Conservation (phyloP, 2,329 filamentous ascomycete species). For the Ramularia endophylla region DNA sequence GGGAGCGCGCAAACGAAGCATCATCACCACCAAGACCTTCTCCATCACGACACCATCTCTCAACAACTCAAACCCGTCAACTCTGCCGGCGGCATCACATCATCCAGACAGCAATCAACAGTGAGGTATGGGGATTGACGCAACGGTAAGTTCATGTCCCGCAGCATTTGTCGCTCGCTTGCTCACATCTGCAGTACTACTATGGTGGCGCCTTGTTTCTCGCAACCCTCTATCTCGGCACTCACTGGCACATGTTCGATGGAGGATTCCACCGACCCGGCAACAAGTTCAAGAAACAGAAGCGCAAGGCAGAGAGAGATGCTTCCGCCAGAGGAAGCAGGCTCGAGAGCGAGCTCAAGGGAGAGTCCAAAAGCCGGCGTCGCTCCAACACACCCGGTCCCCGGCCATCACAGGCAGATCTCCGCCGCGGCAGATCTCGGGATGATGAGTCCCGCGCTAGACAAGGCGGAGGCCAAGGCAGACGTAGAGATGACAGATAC, state of each 20-base stretch:
- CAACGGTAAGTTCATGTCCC: background rate
- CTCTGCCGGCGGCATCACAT: too few relatives aligned
- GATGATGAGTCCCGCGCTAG: background rate
- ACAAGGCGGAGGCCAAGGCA: background rate
- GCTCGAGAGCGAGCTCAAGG: slow-evolving; percentile 3
- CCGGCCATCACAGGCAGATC: background rate
- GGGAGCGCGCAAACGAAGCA: too few relatives aligned
- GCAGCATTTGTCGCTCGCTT: slow-evolving; percentile 1
- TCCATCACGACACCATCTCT: too few relatives aligned
- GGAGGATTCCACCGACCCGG: slow-evolving; percentile 17
- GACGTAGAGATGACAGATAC: slow-evolving; percentile 3
- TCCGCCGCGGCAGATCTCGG: slow-evolving; percentile 4
- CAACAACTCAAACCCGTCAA: too few relatives aligned
- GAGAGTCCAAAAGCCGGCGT: slow-evolving; percentile 3
- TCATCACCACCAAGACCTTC: too few relatives aligned
- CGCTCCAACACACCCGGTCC: slow-evolving; percentile 9
- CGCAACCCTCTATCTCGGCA: slow-evolving; percentile 16
- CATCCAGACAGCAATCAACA: too few relatives aligned
- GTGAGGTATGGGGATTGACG: background rate
- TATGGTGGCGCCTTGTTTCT: slow-evolving; percentile 17
- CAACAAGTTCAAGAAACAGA: slow-evolving; percentile 14
- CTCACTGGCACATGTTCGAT: slow-evolving; percentile 23
- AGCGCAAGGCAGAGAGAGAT: slow-evolving; percentile 6
- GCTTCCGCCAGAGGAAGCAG: background rate
- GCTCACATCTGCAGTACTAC: slow-evolving; percentile 27